Percentiles rank a stretch among this genome's conserved stretches.
Conservation (phyloP, 2,329 filamentous ascomycete genomes). For the Calonectria hawksworthii region DNA sequence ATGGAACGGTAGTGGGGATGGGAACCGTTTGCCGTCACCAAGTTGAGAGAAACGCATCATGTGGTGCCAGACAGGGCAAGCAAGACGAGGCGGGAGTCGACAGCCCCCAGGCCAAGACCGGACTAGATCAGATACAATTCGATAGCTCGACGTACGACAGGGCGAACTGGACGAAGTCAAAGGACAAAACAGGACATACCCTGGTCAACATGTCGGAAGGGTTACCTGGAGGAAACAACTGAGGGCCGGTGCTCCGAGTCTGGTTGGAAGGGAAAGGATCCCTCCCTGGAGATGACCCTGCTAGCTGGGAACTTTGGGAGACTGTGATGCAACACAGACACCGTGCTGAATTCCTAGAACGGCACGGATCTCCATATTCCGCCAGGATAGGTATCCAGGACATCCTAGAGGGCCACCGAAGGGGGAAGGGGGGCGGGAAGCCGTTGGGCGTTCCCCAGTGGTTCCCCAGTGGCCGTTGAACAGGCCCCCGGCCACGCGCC, state of each 20-base stretch:
- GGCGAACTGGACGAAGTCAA: conserved; percentile 15
- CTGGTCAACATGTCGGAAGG: conserved; percentile 16
- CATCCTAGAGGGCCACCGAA: conserved; percentile 8
- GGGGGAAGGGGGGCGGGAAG: not conserved
- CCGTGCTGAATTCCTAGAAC: conserved; percentile 26
- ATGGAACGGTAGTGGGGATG: conserved; percentile 5
- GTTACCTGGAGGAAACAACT: conserved; percentile 12
- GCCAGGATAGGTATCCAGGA: conserved; percentile 8
- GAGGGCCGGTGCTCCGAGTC: conserved; percentile 22
- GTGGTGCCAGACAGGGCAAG: conserved; percentile 25
- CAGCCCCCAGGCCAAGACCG: conserved; percentile 13
- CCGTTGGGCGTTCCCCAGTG: conserved; percentile 23
- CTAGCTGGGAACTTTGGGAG: conserved; percentile 44
- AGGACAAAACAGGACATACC: conserved; percentile 15
- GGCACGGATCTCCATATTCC: conserved; percentile 23
- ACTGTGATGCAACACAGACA: conserved; percentile 40
- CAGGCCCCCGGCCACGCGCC: not conserved
- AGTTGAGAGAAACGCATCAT: conserved; percentile 28
- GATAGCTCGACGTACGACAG: conserved; percentile 23
- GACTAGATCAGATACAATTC: conserved; percentile 26
- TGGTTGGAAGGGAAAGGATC: conserved; percentile 21
- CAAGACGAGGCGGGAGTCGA: conserved; percentile 7
- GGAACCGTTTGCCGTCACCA: not conserved
- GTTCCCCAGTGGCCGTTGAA: conserved; percentile 21
- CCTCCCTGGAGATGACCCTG: conserved; percentile 16